Conservation (phyloP, 495 filamentous ascomycete genomes). For the Aspergillus olivimuriae region DNA sequence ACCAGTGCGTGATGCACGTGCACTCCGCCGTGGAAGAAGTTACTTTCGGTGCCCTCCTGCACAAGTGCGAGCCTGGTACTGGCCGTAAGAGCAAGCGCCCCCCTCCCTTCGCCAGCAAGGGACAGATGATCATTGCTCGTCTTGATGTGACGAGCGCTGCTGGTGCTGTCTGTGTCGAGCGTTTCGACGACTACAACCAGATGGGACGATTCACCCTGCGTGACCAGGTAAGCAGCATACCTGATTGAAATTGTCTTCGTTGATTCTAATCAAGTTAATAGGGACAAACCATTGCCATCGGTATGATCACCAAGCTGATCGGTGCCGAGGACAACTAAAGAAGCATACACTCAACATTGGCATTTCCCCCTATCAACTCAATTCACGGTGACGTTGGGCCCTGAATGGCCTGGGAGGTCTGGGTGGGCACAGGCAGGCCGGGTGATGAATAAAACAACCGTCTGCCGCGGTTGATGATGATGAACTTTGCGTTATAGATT, state of each 20-base stretch:
- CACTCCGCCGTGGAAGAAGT: conserved; percentile 94
- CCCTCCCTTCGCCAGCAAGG: conserved; percentile 86
- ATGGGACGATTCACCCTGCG: conserved; percentile 91
- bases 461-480: conserved; percentile 36
- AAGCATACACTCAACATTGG: conserved; percentile 2
- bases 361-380: not conserved
- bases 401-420: conserved; percentile 14
- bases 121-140: conserved; percentile 87
- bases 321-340: conserved; percentile 26
- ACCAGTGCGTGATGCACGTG: conserved; percentile 86
- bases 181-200: conserved; percentile 89
- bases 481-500: conserved; percentile 27
- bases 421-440: conserved; percentile 20
- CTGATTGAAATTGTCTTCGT: conserved; percentile 7
- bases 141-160: conserved; percentile 80
- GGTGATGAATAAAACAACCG: conserved; percentile 16
- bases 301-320: conserved; percentile 88
- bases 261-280: conserved; percentile 22
- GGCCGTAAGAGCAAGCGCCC: conserved; percentile 85
- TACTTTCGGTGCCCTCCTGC: conserved; percentile 76
- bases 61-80: conserved; percentile 97
- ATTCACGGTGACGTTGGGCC: conserved; percentile 1
- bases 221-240: conserved; percentile 67
- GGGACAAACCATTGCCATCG: conserved; percentile 96
- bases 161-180: conserved; percentile 84